A percentile compares a stretch with the other conserved stretches of the same genome.
Evolutionary conservation across 2,329 filamentous ascomycete genomes (phyloP).

Genomic region (Beauveria sp.): DNA sequence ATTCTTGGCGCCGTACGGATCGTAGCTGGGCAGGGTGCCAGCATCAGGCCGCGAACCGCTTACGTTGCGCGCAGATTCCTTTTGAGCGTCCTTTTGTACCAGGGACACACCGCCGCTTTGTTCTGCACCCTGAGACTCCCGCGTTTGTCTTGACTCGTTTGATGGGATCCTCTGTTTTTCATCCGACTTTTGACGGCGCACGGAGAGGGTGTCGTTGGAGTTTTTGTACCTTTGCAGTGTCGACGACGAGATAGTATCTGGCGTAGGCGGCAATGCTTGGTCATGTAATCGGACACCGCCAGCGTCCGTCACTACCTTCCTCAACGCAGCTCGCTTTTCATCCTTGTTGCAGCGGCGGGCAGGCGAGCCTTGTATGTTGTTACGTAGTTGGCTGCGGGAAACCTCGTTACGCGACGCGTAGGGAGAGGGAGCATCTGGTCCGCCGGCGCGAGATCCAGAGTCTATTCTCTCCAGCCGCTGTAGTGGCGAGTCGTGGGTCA

Average conservation of each 20-base stretch:
- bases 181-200: constrained; percentile 20
- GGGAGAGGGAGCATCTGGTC: neutral
- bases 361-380: constrained; percentile 16
- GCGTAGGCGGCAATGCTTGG: constrained; percentile 47
- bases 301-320: constrained; percentile 42
- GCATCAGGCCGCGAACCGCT: neutral
- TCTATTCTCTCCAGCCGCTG: constrained; percentile 43
- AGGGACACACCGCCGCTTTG: constrained; percentile 8
- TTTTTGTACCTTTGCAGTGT: constrained; percentile 43
- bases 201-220: constrained; percentile 41
- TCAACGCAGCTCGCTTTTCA: constrained; percentile 40
- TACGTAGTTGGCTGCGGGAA: neutral
- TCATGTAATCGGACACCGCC: constrained; percentile 33
- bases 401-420: neutral
- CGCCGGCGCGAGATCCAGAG: neutral
- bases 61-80: neutral
- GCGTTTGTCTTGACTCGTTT: neutral
- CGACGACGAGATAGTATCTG: constrained; percentile 52
- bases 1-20: constrained; percentile 15
- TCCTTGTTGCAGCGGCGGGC: constrained; percentile 29
- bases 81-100: neutral
- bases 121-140: neutral
- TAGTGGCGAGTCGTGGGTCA: constrained; percentile 40
- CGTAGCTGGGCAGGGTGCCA: constrained; percentile 1
- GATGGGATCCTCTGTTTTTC: constrained; percentile 20